Evolutionary conservation across 371 early-diverging fungal genomes (phyloP).

Genomic region (Mucor mucedo): DNA sequence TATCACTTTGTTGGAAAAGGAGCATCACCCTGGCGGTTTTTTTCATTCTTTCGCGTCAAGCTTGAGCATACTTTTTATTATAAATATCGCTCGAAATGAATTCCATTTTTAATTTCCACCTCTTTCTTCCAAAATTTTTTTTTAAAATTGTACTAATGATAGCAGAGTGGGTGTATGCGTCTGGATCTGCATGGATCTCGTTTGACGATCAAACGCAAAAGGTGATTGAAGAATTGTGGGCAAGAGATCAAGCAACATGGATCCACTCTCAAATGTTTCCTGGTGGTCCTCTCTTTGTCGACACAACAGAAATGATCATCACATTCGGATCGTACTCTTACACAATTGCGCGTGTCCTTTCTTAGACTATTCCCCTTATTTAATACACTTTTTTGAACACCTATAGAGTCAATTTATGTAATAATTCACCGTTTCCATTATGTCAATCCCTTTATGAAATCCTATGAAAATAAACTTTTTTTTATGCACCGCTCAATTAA

Average conservation of each 20-base stretch:
- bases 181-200: slow-evolving; percentile 26
- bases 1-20: no score
- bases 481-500: no score
- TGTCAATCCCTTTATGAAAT: no score
- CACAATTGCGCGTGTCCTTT: slow-evolving; percentile 20
- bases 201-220: slow-evolving; percentile 18
- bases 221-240: slow-evolving; percentile 22
- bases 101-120: no score
- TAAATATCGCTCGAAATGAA: no score
- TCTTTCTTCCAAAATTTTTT: background rate
- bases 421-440: no score
- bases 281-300: slow-evolving; percentile 23
- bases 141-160: slow-evolving; percentile 10
- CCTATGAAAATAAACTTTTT: no score
- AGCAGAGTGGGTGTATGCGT: slow-evolving; percentile 27
- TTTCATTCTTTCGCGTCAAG: no score
- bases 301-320: slow-evolving; percentile 21
- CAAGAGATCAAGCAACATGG: slow-evolving; percentile 25
- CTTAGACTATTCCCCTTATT: background rate
- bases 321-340: slow-evolving; percentile 17
- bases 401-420: background rate
- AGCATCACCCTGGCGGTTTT: no score
- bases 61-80: no score
- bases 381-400: background rate
- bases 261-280: slow-evolving; percentile 16